Percentiles rank a stretch among this genome's conserved stretches.
phyloP scores from a whole-genome alignment of 2,329 filamentous ascomycete species.

The Zopfia rhizophila region DNA sequence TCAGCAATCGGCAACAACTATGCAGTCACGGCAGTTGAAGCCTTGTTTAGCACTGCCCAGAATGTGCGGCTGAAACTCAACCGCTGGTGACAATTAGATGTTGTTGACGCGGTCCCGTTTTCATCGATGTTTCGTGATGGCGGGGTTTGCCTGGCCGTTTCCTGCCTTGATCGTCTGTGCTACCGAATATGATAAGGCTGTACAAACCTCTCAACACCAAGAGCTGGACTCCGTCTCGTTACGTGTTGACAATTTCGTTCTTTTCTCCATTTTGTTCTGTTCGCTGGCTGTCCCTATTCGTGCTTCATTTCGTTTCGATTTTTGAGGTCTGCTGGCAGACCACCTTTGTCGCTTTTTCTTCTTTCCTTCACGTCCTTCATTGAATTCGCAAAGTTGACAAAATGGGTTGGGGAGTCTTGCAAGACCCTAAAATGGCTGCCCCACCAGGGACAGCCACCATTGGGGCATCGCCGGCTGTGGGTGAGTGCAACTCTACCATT shows the following conservation, averaged over 20 bases:
- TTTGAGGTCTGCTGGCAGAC: constrained; percentile 39
- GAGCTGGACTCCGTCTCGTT: constrained; percentile 26
- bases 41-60: constrained; percentile 16
- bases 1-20: constrained; percentile 14
- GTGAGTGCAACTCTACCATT: too few relatives aligned
- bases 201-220: constrained; percentile 2
- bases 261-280: constrained; percentile 2
- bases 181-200: constrained; percentile 23
- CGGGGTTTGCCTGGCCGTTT: constrained; percentile 11
- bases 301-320: constrained; percentile 12
- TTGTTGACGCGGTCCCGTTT: constrained; percentile 16
- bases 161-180: constrained; percentile 15
- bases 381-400: constrained; percentile 12
- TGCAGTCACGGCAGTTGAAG: constrained; percentile 17
- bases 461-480: constrained; percentile 21
- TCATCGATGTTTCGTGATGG: constrained; percentile 28
- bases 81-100: constrained; percentile 6
- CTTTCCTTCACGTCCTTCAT: neutral
- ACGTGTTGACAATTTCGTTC: constrained; percentile 2
- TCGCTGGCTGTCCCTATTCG: neutral
- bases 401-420: constrained; percentile 45
- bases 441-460: constrained; percentile 46
- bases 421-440: constrained; percentile 41
- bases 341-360: constrained; percentile 6
- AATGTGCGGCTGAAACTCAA: constrained; percentile 15